Evolutionary conservation across 108 stramenopile species (phyloP).

Genomic region (Discostella pseudostelligera): DNA sequence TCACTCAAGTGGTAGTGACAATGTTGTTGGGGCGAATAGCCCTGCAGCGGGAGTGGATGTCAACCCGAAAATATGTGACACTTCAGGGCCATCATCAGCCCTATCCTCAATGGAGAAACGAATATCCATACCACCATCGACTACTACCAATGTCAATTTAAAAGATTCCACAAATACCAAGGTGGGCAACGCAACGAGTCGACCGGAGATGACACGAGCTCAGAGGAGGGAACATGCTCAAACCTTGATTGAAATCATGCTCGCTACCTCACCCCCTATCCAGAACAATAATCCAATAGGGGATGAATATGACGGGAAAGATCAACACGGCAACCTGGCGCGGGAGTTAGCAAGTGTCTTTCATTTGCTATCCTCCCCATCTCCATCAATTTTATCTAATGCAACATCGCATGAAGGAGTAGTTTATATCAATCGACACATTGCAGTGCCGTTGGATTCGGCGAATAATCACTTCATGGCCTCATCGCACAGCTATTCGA

Average conservation of each 20-base stretch:
- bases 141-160: constrained; percentile 2
- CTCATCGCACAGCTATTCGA: neutral
- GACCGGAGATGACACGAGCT: constrained; percentile 14
- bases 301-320: constrained; percentile 7
- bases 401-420: constrained; percentile 56
- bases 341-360: constrained; percentile 71
- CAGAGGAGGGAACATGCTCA: constrained; percentile 60
- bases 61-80: neutral
- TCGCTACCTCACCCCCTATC: constrained; percentile 44
- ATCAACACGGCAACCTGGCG: constrained; percentile 69
- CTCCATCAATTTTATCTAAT: constrained; percentile 43
- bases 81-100: neutral
- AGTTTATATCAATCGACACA: constrained; percentile 78
- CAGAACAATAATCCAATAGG: neutral
- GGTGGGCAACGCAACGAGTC: neutral
- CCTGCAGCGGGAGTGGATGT: neutral
- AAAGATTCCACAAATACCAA: constrained; percentile 15
- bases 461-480: constrained; percentile 10
- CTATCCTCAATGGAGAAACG: constrained; percentile 1
- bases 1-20: neutral
- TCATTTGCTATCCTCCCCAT: constrained; percentile 61
- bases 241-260: constrained; percentile 70
- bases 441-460: constrained; percentile 76
- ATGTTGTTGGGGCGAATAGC: constrained; percentile 1
- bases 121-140: neutral